A percentile compares a stretch with the other conserved stretches of the same genome.
Evolutionary conservation across 345 rosid species (phyloP).

Genomic region (Hevea brasiliensis): DNA sequence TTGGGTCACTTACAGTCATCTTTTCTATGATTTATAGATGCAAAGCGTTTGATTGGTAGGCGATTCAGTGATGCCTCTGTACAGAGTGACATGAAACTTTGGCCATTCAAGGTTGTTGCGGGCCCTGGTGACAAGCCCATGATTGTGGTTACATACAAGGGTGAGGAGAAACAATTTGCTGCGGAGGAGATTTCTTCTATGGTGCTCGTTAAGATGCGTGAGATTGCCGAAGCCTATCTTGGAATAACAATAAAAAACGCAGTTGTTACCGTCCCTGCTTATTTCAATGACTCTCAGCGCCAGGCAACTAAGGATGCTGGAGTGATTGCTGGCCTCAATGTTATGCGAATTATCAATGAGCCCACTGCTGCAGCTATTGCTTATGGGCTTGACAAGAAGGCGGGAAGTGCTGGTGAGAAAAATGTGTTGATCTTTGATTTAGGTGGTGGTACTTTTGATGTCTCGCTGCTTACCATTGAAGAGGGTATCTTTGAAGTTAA

Average conservation of each 20-base stretch:
- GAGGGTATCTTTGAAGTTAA: constrained; percentile 27
- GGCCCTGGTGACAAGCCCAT: constrained; percentile 31
- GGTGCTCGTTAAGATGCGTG: constrained; percentile 27
- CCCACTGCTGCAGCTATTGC: constrained; percentile 32
- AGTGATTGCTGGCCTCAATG: constrained; percentile 24
- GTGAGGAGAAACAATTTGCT: constrained; percentile 24
- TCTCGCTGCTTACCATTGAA: constrained; percentile 23
- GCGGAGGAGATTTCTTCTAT: constrained; percentile 31
- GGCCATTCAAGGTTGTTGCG: constrained; percentile 27
- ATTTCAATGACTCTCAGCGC: constrained; percentile 26
- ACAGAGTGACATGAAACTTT: constrained; percentile 19
- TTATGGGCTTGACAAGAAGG: constrained; percentile 29
- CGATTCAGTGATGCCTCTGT: constrained; percentile 21
- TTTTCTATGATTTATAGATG: constrained; percentile 7
- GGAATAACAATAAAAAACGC: constrained; percentile 21
- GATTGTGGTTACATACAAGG: constrained; percentile 30
- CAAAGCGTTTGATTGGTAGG: constrained; percentile 28
- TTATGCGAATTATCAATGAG: constrained; percentile 28
- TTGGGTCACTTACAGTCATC: neutral
- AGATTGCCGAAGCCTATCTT: constrained; percentile 28
- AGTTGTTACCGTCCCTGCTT: constrained; percentile 24
- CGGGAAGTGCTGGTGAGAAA: constrained; percentile 19
- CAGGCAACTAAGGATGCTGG: constrained; percentile 29
- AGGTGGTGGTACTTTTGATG: constrained; percentile 29
- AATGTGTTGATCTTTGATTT: constrained; percentile 26